phyloP scores from a whole-genome alignment of 495 filamentous ascomycete species.

The Talaromyces adpressus region DNA sequence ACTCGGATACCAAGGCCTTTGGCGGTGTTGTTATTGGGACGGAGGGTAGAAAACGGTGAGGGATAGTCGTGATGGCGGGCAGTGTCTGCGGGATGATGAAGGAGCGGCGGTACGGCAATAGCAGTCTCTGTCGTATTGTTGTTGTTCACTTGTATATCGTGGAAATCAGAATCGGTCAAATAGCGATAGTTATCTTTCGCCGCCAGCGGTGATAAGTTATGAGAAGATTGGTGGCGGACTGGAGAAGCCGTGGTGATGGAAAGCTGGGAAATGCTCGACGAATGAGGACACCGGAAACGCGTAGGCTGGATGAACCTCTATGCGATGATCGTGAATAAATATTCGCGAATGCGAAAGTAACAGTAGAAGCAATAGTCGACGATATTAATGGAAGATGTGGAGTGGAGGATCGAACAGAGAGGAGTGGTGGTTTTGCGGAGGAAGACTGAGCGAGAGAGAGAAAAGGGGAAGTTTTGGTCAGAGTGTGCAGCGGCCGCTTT shows the following conservation, averaged over 20 bases:
- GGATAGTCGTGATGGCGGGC: constrained; percentile 22
- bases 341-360: background rate
- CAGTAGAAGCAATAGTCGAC: background rate
- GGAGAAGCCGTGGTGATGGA: constrained; percentile 32
- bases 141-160: background rate
- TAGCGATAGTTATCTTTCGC: constrained; percentile 16
- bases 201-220: constrained; percentile 25
- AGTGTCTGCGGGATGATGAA: constrained; percentile 8
- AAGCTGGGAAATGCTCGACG: background rate
- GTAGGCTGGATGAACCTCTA: background rate
- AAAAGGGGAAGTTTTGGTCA: background rate
- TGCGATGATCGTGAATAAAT: background rate
- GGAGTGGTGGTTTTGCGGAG: background rate
- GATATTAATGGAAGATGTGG: background rate
- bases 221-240: constrained; percentile 14
- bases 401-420: background rate
- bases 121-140: background rate
- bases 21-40: constrained; percentile 13
- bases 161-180: background rate
- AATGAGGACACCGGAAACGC: background rate
- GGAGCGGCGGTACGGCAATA: constrained; percentile 8
- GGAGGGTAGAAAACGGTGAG: constrained; percentile 18
- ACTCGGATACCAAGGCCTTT: constrained; percentile 12
- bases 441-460: background rate
- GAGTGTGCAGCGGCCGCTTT: background rate